These are phyloP conservation scores for Ustilago tritici DNA, from an alignment of 1,284 basidiomycete species.

Conservation along the genomic window DNA sequence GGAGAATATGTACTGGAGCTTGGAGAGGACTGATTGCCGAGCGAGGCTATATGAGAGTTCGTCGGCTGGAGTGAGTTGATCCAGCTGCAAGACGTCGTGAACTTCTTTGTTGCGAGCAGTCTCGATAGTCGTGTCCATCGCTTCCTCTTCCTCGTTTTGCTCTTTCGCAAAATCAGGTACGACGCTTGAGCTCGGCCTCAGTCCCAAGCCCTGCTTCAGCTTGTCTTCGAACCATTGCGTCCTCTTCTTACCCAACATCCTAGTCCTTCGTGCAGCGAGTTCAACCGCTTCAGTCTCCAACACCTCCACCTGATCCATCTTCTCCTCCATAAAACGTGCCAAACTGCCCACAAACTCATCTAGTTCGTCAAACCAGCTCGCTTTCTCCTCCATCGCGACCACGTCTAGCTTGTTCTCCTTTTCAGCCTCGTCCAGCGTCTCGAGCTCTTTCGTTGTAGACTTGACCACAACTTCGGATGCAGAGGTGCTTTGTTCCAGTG, in stretches of 20 bases:
- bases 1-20: slow-evolving; percentile 24
- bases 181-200: slow-evolving; percentile 17
- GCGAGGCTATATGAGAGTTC: slow-evolving; percentile 40
- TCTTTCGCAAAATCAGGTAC: slow-evolving; percentile 26
- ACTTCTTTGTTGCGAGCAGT: background rate
- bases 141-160: slow-evolving; percentile 4
- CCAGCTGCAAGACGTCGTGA: background rate
- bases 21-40: slow-evolving; percentile 12
- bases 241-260: slow-evolving; percentile 31
- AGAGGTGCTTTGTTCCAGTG: slow-evolving; percentile 39
- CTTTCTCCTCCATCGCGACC: slow-evolving; percentile 48
- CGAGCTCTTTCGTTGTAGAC: slow-evolving; percentile 35
- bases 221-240: slow-evolving; percentile 45
- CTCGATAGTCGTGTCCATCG: background rate
- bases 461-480: slow-evolving; percentile 33
- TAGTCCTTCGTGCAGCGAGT: slow-evolving; percentile 33
- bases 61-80: slow-evolving; percentile 27
- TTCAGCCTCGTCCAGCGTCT: slow-evolving; percentile 48
- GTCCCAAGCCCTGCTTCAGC: slow-evolving; percentile 37
- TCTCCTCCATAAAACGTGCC: slow-evolving; percentile 61
- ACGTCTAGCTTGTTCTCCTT: slow-evolving; percentile 52
- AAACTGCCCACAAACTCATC: slow-evolving; percentile 56
- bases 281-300: slow-evolving; percentile 51
- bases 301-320: slow-evolving; percentile 52
- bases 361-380: slow-evolving; percentile 64